Base-by-base conservation (phyloP, 2,329 filamentous ascomycete species). In the Xylariaceae sp. region DNA sequence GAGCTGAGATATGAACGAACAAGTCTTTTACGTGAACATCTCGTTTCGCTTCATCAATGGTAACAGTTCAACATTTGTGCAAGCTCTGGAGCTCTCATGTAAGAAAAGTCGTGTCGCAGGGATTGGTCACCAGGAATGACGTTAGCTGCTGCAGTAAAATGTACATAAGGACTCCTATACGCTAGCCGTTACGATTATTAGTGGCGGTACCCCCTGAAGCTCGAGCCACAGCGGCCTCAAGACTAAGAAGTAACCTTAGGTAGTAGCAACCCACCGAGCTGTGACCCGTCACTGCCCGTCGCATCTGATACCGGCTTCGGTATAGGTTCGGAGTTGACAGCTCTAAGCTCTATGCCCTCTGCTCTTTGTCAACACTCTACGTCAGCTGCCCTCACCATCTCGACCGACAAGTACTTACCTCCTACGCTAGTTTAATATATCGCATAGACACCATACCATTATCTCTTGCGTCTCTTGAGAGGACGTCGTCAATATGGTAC, bases 401-500 rank as follows among this genome's bases (percentile, higher is more conserved):
- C 26, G 33, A 41, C 27, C 30, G 4, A 13, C 44, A 6, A 9
- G 15, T n/a, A 9, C 15, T 10, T 50, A 30, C 33, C 7, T 10
- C 16, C 26, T 21, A 26, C 5, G 50, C 32, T 35, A n/a, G 26
- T n/a, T 33, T 2, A n/a, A 18, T 40, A 21, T 41, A 45, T n/a
- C 36, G 26, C 24, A 21, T 33, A 42, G 20, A 47, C 39, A 4
- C 35, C 27, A 53, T n/a, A 27, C 15, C 18, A 26, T 42, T 41
- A 21, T 13, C 26, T 40, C 26, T 6, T 20, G 15, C 2, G 16
- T 9, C 30, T 32, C 6, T 21, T 21, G 2, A 4, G 10, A 52
- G 50, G 20, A 41, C 21, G 36, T 33, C 39, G 50, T 26, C 35
- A n/a, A n/a, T n/a, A 64, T 64, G 61, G 61, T 62, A 59, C 49